Percentiles rank a stretch among this genome's conserved stretches.
Conservation (phyloP, 768 basidiomycete genomes). For the Lactifluus hygrophoroides region DNA sequence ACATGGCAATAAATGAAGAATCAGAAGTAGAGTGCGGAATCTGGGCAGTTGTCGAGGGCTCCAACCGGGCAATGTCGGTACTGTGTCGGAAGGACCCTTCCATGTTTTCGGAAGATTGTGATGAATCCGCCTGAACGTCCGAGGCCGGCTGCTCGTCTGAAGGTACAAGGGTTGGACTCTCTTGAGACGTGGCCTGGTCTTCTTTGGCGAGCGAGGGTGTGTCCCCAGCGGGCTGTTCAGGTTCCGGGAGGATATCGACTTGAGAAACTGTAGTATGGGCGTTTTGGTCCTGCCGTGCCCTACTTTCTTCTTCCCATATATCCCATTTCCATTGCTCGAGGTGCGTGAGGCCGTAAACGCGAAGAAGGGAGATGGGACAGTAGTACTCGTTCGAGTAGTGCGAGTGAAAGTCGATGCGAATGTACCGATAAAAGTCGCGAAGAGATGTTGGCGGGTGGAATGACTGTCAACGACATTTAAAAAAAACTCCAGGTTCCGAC, state of each 20-base stretch:
- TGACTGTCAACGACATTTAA: slow-evolving; percentile 37
- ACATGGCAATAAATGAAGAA: neutral
- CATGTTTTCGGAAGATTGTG: neutral
- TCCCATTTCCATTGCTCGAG: slow-evolving; percentile 96
- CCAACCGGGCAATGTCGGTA: slow-evolving; percentile 4
- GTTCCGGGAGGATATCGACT: slow-evolving; percentile 24
- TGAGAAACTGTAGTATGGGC: slow-evolving; percentile 4
- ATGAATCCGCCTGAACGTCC: neutral
- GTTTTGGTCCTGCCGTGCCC: slow-evolving; percentile 34
- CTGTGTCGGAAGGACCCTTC: slow-evolving; percentile 13
- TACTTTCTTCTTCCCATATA: slow-evolving; percentile 66
- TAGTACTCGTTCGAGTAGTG: slow-evolving; percentile 95
- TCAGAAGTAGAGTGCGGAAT: neutral
- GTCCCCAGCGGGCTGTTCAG: slow-evolving; percentile 18
- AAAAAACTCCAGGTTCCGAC: neutral
- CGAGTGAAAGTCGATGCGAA: slow-evolving; percentile 88
- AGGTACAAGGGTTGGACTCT: neutral
- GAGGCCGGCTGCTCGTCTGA: neutral
- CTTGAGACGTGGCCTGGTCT: neutral
- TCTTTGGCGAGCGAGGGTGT: neutral
- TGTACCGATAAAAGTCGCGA: slow-evolving; percentile 83
- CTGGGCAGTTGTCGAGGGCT: neutral
- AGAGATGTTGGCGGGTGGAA: slow-evolving; percentile 70
- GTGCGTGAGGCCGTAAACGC: slow-evolving; percentile 93
- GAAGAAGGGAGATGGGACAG: slow-evolving; percentile 86